Percentiles rank a stretch among this genome's conserved stretches.
Evolutionary conservation across 768 basidiomycete species (phyloP).

Genomic region (Macrocybe gigantea): DNA sequence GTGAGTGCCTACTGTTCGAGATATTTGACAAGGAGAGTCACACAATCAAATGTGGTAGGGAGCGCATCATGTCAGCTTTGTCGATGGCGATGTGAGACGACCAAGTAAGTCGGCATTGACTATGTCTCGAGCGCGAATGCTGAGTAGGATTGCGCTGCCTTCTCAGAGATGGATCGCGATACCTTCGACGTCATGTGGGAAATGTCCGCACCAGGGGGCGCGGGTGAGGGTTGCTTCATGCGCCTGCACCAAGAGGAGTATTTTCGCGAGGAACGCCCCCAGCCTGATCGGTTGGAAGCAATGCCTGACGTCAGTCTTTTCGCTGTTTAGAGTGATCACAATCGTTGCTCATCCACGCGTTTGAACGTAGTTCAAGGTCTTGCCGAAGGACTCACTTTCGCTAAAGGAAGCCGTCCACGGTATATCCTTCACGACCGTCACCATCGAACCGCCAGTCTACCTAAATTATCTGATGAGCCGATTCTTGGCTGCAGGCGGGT

Average conservation of each 20-base stretch:
- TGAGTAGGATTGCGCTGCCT: background rate
- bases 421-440: conserved; percentile 52
- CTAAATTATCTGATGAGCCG: conserved; percentile 56
- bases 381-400: conserved; percentile 35
- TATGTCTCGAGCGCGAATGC: background rate
- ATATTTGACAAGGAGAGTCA: background rate
- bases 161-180: conserved; percentile 55
- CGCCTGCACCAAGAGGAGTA: conserved; percentile 58
- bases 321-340: no score
- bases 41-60: conserved; percentile 38
- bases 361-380: conserved; percentile 10
- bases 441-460: conserved; percentile 59
- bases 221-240: conserved; percentile 57
- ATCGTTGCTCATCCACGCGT: no score
- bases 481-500: conserved; percentile 53
- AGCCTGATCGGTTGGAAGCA: conserved; percentile 34
- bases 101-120: conserved; percentile 31
- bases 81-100: conserved; percentile 40
- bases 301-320: conserved; percentile 43
- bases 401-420: conserved; percentile 34
- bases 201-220: conserved; percentile 51
- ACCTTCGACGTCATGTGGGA: conserved; percentile 71
- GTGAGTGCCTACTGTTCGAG: conserved; percentile 30
- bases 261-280: conserved; percentile 31
- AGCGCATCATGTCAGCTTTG: conserved; percentile 68